Evolutionary conservation across 2,329 filamentous ascomycete species (phyloP), one percentile per base, ranked within the genome.

Genomic region (Monascus ruber): DNA sequence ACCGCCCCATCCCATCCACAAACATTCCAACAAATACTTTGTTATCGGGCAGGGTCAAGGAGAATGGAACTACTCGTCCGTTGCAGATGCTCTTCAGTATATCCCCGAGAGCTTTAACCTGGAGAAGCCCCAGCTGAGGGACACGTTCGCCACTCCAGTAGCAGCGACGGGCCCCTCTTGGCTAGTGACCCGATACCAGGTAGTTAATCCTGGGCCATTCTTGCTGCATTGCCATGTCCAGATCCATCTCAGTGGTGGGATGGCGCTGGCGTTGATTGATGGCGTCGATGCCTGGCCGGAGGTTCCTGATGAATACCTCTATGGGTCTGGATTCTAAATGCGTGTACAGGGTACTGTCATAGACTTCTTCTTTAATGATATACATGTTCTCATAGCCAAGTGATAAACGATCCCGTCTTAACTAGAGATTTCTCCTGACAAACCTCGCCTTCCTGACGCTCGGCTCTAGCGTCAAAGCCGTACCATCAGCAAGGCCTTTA

Each of bases 141-240:
- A 71, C 46, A 64, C 59, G 0, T 68, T 64, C 43, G 51, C 60
- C 6, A 63, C 62, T 1, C 17, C 17, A 3, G 17, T 17, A 17
- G 17, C 17, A 17, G 17, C 17, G 3, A 17, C 17, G 17, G 17
- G 17, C 17, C 54, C 59, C 2, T 50, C 47, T 3, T 72, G 68
- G 68, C 50, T 68, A 34, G 65, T 60, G 0, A 45, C 71, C 10
- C 45, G 68, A 31, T 73, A 73, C 41, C 62, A 69, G 34, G 64
- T 65, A 1, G 52, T 59, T 0, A 69, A 67, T 39, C 66, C 69
- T 1, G 69, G 69, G 0, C 60, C 67, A 1, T 72, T 63, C 41
- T 48, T 73, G 36, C 45, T 74, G 33, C 70, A 73, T 50, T 73
- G 70, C 43, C 70, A 73, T 49, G 65, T 72, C 11, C 59, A 69